These are phyloP conservation scores for Westerdykella sp. DNA, from an alignment of 2,329 filamentous ascomycete genomes.

Conservation along the genomic window DNA sequence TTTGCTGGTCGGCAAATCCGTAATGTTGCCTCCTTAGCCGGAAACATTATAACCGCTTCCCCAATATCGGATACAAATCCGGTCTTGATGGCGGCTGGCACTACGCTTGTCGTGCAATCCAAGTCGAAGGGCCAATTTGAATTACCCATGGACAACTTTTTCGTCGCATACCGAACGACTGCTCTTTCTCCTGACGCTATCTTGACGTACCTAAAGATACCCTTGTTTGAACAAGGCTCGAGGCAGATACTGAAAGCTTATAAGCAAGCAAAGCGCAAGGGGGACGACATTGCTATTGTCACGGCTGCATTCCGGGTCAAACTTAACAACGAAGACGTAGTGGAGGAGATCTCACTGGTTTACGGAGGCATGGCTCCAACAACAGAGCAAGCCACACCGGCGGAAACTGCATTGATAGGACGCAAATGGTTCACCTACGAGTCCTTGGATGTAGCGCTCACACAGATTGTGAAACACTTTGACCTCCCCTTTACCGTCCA, in stretches of 20 bases:
- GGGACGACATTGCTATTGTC: constrained; percentile 96
- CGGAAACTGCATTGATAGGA: constrained; percentile 65
- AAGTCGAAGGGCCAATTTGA: constrained; percentile 55
- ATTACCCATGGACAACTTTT: constrained; percentile 74
- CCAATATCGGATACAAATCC: constrained; percentile 95
- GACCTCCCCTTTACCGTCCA: constrained; percentile 80
- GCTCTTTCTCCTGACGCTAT: constrained; percentile 72
- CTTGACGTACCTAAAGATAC: constrained; percentile 76
- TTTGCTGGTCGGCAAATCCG: constrained; percentile 92
- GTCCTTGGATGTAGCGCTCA: constrained; percentile 81
- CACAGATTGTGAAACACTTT: constrained; percentile 75
- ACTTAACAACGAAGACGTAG: constrained; percentile 59
- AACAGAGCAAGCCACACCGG: constrained; percentile 71
- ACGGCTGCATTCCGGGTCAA: constrained; percentile 74
- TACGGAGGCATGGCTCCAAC: constrained; percentile 93
- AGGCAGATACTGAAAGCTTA: constrained; percentile 81
- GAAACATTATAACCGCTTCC: constrained; percentile 86
- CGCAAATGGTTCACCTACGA: constrained; percentile 71
- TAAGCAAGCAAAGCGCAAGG: constrained; percentile 93
- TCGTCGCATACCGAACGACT: constrained; percentile 81
- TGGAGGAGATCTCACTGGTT: constrained; percentile 69
- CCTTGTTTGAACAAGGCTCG: constrained; percentile 56
- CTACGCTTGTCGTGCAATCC: constrained; percentile 69
- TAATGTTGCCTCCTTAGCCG: constrained; percentile 89
- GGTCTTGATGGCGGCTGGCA: constrained; percentile 78